Base-by-base conservation (phyloP, 352 stramenopile genomes). In the Globisporangium spinosum region DNA sequence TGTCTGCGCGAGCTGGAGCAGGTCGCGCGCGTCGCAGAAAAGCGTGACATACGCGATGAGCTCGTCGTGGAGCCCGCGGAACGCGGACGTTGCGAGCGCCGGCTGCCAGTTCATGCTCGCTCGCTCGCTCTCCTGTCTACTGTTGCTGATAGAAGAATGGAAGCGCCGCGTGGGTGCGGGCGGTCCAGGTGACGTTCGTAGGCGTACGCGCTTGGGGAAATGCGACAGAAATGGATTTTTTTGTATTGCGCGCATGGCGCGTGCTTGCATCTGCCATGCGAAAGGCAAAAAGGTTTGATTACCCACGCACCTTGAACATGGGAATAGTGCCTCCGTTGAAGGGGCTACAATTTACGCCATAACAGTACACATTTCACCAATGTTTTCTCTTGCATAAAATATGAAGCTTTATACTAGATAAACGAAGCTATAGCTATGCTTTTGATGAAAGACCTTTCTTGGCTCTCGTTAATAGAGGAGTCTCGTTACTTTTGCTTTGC, bases 1-100 rank as follows among this genome's bases (percentile, higher is more conserved):
- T 60, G 89, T 84, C 68, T 91, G 62, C 0, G 83, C 73, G 25
- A 94, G 73, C 5, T 58, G 53, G 17, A 94, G 78, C 65, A 95
- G 71, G 54, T 95, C 88, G 20, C n/a, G 2, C 0, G 76, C 70
- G 54, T 85, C 77, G 56, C 78, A 87, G 70, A 93, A 93, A 17
- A 95, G 77, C 73, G 85, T 89, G 8, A 87, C 64, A 55, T 95
- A 95, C 49, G 77, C 86, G 53, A 94, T 59, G 43, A 95, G 74
- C 66, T 95, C 84, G 63, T 95, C 88, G 43, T 87, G 83, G 68
- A 95, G 80, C 25, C 70, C 68, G 32, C 75, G 69, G 69, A 94
- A 86, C 54, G 82, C 77, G 67, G 79, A 91, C 32, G 47, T 66
- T 7, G 70, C 73, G 66, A 94, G 83, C 67, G 79, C 77, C 25